Evolutionary conservation across 257 asterid species (phyloP), one percentile per base, ranked within the genome.

Genomic region (Penstemon newberryi): DNA sequence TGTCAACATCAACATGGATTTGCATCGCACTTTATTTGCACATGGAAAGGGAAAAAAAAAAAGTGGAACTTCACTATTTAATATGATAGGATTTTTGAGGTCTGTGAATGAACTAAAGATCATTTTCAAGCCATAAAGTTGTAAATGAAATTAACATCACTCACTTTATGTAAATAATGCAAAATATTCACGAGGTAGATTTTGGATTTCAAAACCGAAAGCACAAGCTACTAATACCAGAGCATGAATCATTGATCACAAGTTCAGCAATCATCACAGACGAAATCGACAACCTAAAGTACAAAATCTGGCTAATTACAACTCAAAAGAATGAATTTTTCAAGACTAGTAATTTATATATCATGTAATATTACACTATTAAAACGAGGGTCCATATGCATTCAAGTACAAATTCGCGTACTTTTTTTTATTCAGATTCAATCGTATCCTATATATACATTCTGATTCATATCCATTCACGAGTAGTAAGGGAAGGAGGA

Each of bases 401-500:
- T 25, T 25, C 33, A 25, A 25, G 33, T 25, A 25, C 33, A 25
- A 25, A 25, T 25, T 25, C 33, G 33, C 33, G 33, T 25, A 25
- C 33, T 25, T 50, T 37, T 40, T 72, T 36, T 55, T 19, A 71
- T 76, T 50, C 53, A 40, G 25, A 64, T 54, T 70, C 52, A 66
- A 58, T 46, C 9, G 46, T 25, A 42, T 43, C 36, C 68, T 47
- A 60, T 25, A 25, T 25, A 25, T 25, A 25, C 33, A 25, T 25
- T 25, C 33, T 25, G 33, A 25, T 25, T 25, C 33, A 25, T 25
- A 25, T 25, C 33, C 1, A 25, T 67, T 68, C 72, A 69, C 60
- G 61, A 46, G 72, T 75, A 70, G 47, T 66, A 8, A 62, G 87
- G 95, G 80, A 55, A 71, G 90, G 95, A 84, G 96, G 96, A 87